These are phyloP conservation scores for Dendrobium huoshanense DNA, from an alignment of 106 monocot genomes.

Conservation along the genomic window DNA sequence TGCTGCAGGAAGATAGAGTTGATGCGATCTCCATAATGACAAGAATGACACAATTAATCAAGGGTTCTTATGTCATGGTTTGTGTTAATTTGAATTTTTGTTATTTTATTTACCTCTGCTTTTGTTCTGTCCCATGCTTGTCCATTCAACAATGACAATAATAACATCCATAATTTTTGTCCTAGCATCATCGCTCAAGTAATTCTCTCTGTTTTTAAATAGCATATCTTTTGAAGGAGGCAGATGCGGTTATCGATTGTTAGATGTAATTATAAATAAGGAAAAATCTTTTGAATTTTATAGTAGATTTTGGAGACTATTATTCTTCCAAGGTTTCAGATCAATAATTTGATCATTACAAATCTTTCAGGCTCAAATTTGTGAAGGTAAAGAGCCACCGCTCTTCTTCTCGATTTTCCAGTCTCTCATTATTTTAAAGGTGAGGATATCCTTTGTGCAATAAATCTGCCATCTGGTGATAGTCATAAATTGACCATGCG, in stretches of 20 bases:
- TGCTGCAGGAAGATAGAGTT: conserved; percentile 39
- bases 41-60: conserved; percentile 27
- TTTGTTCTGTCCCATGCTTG: background rate
- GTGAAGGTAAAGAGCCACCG: conserved; percentile 44
- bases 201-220: background rate
- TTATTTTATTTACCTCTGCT: background rate
- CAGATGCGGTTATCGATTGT: background rate
- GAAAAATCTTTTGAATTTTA: background rate
- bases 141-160: background rate
- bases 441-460: background rate
- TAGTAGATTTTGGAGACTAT: background rate
- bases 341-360: background rate
- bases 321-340: background rate
- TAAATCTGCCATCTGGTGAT: background rate
- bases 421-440: conserved; percentile 36
- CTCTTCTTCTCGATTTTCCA: conserved; percentile 41
- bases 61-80: conserved; percentile 37
- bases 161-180: conserved; percentile 2
- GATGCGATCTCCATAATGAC: conserved; percentile 21
- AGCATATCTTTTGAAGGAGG: background rate
- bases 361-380: conserved; percentile 36
- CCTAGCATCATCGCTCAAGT: background rate
- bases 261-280: background rate
- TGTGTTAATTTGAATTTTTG: background rate
- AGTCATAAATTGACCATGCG: background rate